Percentiles rank a stretch among this genome's conserved stretches.
These are phyloP conservation scores for Rosellinia necatrix DNA, from an alignment of 2,329 filamentous ascomycete genomes.

Conservation along the genomic window DNA sequence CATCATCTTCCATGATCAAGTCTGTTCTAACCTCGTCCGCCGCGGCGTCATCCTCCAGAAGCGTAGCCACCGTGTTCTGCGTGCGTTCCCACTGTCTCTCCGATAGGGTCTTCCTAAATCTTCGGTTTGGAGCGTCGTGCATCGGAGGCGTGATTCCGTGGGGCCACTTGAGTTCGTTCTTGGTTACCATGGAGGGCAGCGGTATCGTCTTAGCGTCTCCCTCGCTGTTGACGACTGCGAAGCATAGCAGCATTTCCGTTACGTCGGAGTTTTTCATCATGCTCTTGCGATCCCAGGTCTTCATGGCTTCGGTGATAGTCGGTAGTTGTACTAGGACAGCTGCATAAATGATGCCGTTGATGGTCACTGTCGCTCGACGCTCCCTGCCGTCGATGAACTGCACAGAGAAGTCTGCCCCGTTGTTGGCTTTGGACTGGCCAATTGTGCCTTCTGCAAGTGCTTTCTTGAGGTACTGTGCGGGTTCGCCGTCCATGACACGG, in stretches of 20 bases:
- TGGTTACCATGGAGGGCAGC: conserved; percentile 70
- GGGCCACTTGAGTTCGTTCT: conserved; percentile 73
- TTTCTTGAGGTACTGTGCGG: conserved; percentile 80
- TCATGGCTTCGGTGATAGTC: conserved; percentile 88
- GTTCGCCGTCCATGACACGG: conserved; percentile 83
- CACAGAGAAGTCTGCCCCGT: conserved; percentile 78
- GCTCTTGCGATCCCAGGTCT: conserved; percentile 86
- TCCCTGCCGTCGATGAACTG: conserved; percentile 78
- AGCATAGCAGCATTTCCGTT: conserved; percentile 84
- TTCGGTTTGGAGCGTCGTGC: conserved; percentile 79
- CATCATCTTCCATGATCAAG: conserved; percentile 62
- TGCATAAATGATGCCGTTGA: conserved; percentile 74
- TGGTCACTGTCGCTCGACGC: conserved; percentile 71
- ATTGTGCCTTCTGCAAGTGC: conserved; percentile 79
- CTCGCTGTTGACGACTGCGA: conserved; percentile 69
- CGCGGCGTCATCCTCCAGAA: conserved; percentile 71
- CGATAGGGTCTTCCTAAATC: conserved; percentile 82
- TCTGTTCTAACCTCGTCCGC: conserved; percentile 66
- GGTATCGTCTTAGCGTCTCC: conserved; percentile 67
- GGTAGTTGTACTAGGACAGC: conserved; percentile 82
- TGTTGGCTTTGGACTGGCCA: conserved; percentile 64
- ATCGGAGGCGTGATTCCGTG: conserved; percentile 88
- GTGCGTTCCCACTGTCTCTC: conserved; percentile 85
- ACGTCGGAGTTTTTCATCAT: conserved; percentile 91
- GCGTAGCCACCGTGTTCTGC: conserved; percentile 75